Percentiles rank a stretch among this genome's conserved stretches.
Evolutionary conservation across 495 filamentous ascomycete genomes (phyloP).

Genomic region (Daldinia loculata): DNA sequence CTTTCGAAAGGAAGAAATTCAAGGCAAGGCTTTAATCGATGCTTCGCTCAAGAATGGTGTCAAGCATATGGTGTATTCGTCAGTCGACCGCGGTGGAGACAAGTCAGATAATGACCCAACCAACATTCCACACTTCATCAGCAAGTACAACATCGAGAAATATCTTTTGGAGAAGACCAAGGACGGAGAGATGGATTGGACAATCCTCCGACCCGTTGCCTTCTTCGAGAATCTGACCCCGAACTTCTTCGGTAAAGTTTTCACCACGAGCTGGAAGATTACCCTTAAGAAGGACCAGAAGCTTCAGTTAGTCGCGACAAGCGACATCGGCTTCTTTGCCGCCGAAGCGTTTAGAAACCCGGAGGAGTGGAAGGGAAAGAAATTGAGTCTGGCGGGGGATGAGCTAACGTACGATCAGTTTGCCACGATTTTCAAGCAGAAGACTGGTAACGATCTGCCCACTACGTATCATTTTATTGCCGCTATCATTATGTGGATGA

Average conservation of each 20-base stretch:
- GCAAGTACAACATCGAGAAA: slow-evolving; percentile 68
- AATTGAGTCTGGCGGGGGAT: slow-evolving; percentile 67
- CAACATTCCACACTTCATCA: slow-evolving; percentile 66
- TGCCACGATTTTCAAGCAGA: slow-evolving; percentile 58
- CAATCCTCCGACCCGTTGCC: slow-evolving; percentile 61
- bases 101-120: slow-evolving; percentile 61
- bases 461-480: slow-evolving; percentile 52
- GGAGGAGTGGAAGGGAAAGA: slow-evolving; percentile 53
- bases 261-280: slow-evolving; percentile 56
- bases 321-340: slow-evolving; percentile 69
- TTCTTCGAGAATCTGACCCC: slow-evolving; percentile 68
- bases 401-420: slow-evolving; percentile 63
- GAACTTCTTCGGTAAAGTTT: slow-evolving; percentile 62
- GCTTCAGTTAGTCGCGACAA: slow-evolving; percentile 61
- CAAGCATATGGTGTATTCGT: slow-evolving; percentile 66
- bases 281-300: slow-evolving; percentile 51
- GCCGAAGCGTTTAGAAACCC: slow-evolving; percentile 60
- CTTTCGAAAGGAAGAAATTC: slow-evolving; percentile 56
- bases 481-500: slow-evolving; percentile 48
- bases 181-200: slow-evolving; percentile 59
- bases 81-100: slow-evolving; percentile 69
- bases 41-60: slow-evolving; percentile 62
- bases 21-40: slow-evolving; percentile 67
- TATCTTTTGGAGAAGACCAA: slow-evolving; percentile 55
- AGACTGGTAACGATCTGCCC: slow-evolving; percentile 56